phyloP scores from a whole-genome alignment of 805 yeast genomes.

The Sugiyamaella floridensis region DNA sequence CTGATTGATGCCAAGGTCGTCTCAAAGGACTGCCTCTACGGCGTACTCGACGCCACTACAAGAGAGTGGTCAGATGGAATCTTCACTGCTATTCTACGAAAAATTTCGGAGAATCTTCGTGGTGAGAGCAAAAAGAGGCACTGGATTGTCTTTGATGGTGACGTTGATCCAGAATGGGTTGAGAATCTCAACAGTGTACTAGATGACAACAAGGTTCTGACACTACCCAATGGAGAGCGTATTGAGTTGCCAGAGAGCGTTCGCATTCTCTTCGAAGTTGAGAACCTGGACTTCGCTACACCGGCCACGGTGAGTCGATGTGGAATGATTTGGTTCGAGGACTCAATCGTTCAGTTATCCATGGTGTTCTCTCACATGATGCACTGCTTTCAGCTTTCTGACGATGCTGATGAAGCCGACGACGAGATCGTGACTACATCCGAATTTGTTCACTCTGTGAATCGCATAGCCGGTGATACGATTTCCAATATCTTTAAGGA shows the following conservation, averaged over 20 bases:
- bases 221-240: constrained; percentile 88
- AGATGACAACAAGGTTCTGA: constrained; percentile 76
- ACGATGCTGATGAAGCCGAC: constrained; percentile 19
- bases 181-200: constrained; percentile 84
- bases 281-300: constrained; percentile 58
- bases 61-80: constrained; percentile 92
- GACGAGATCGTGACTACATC: constrained; percentile 8
- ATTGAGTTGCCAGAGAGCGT: constrained; percentile 58
- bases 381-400: constrained; percentile 3
- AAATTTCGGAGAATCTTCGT: constrained; percentile 45
- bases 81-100: constrained; percentile 60
- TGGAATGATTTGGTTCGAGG: constrained; percentile 76
- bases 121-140: constrained; percentile 50
- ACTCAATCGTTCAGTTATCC: constrained; percentile 19
- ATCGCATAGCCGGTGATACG: background rate
- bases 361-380: constrained; percentile 22
- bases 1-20: constrained; percentile 71
- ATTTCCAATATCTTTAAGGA: background rate
- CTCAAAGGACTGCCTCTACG: constrained; percentile 59
- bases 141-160: constrained; percentile 89
- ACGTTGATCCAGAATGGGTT: constrained; percentile 89
- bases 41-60: constrained; percentile 64
- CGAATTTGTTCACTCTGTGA: background rate
- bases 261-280: constrained; percentile 70
- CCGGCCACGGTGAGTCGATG: constrained; percentile 92